These are phyloP conservation scores for Ophiostoma quercus DNA, from an alignment of 2,329 filamentous ascomycete genomes.

Conservation along the genomic window DNA sequence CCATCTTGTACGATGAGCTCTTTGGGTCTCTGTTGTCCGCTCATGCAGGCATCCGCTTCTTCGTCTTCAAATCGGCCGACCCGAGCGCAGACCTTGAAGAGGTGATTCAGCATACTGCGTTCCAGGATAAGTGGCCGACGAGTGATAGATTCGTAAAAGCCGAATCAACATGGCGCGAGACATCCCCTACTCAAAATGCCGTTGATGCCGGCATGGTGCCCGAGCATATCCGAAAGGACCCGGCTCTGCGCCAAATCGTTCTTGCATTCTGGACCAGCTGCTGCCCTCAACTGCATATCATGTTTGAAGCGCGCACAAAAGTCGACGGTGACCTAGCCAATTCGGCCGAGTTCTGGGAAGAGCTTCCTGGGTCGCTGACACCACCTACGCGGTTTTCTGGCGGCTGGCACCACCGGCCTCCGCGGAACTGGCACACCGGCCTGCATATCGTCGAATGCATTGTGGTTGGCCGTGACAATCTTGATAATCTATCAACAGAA, in stretches of 20 bases:
- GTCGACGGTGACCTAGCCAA: neutral
- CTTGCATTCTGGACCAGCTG: constrained; percentile 16
- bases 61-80: neutral
- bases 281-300: neutral
- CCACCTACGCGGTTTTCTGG: neutral
- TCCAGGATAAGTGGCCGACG: neutral
- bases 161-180: neutral
- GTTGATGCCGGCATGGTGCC: neutral
- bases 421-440: neutral
- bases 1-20: constrained; percentile 4
- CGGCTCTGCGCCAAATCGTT: neutral
- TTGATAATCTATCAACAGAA: neutral
- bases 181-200: neutral
- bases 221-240: neutral
- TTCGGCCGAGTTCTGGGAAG: neutral
- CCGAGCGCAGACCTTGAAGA: neutral
- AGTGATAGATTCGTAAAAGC: neutral
- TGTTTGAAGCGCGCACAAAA: constrained; percentile 5
- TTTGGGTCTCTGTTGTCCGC: constrained; percentile 5
- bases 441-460: neutral
- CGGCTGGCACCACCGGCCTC: constrained; percentile 1
- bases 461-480: constrained; percentile 10
- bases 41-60: constrained; percentile 14
- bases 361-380: neutral
- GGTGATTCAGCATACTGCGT: neutral